Conservation (phyloP, 345 rosid species). For the Limnanthes douglasii region DNA sequence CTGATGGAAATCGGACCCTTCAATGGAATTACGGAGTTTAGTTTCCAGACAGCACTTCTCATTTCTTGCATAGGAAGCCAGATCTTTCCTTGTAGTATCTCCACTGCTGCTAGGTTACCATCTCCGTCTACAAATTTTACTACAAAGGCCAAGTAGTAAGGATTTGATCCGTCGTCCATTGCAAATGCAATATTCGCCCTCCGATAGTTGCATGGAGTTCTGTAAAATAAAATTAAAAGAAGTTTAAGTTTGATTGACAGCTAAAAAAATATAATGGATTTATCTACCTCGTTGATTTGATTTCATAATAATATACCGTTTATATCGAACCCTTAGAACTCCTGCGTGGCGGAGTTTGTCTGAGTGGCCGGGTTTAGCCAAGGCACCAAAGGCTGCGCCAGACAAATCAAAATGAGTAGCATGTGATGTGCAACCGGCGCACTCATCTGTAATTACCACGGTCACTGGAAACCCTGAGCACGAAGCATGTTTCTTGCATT, state of each 20-base stretch:
- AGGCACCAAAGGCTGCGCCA: constrained; percentile 65
- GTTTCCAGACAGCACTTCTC: constrained; percentile 63
- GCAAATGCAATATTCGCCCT: constrained; percentile 24
- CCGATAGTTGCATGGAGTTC: constrained; percentile 41
- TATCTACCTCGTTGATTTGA: background rate
- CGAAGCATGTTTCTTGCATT: constrained; percentile 34
- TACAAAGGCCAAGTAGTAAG: constrained; percentile 36
- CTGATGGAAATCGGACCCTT: constrained; percentile 39
- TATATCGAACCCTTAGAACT: constrained; percentile 27
- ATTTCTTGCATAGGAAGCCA: constrained; percentile 51
- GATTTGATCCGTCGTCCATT: constrained; percentile 49
- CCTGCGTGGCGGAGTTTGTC: constrained; percentile 57
- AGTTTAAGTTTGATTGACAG: background rate
- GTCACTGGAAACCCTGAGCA: constrained; percentile 43
- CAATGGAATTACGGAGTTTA: constrained; percentile 24
- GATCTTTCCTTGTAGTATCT: constrained; percentile 21
- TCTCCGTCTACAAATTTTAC: constrained; percentile 43
- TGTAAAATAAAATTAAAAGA: constrained; percentile 5
- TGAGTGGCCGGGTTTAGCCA: constrained; percentile 39
- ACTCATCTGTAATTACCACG: constrained; percentile 51
- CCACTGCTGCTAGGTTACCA: constrained; percentile 30
- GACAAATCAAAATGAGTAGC: constrained; percentile 58
- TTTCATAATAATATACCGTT: constrained; percentile 22
- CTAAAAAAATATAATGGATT: background rate
- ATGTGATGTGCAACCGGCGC: constrained; percentile 40